These are phyloP conservation scores for Hibiscus trionum DNA, from an alignment of 345 rosid species.

Conservation along the genomic window DNA sequence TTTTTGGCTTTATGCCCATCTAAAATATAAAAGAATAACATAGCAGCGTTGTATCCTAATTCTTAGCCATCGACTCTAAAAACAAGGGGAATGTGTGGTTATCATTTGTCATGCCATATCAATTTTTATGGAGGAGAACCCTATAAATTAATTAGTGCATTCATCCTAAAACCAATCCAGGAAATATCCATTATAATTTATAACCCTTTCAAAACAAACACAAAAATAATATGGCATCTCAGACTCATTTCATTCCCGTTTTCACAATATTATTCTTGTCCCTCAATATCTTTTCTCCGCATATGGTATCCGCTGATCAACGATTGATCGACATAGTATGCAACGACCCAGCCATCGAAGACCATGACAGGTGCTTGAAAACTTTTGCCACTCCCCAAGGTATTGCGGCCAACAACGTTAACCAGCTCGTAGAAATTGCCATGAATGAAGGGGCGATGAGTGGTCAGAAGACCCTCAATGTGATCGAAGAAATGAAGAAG, in stretches of 20 bases:
- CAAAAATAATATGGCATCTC: not conserved
- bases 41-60: too few species aligned
- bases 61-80: too few species aligned
- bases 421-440: too few species aligned
- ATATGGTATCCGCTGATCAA: not conserved
- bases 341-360: not conserved
- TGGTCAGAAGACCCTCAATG: not conserved
- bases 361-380: not conserved
- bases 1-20: too few species aligned
- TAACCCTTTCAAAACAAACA: not conserved
- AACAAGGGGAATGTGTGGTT: too few species aligned
- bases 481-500: not conserved
- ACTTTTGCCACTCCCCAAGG: not conserved
- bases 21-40: too few species aligned
- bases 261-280: not conserved
- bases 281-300: not conserved
- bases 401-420: not conserved
- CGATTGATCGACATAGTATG: not conserved
- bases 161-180: not conserved
- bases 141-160: not conserved
- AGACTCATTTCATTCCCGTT: not conserved
- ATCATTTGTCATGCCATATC: too few species aligned
- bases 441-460: not conserved
- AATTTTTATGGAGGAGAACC: too few species aligned
- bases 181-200: not conserved